Conservation (phyloP, 2,329 filamentous ascomycete genomes). For the Aspergillus brunneoviolaceus region DNA sequence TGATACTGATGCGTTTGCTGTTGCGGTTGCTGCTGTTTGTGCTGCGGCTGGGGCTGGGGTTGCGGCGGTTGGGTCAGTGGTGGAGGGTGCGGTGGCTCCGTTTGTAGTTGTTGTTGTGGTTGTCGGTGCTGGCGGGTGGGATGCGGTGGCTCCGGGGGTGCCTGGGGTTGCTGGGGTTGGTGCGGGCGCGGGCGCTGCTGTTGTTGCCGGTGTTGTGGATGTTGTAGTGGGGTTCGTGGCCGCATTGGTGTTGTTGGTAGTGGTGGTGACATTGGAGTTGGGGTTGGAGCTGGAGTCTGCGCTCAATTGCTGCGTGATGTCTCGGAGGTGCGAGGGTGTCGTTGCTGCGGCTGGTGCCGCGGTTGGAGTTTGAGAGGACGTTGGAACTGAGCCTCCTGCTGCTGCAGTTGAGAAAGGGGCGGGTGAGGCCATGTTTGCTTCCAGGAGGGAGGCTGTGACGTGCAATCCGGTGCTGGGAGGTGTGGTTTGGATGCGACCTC, state of each 20-base stretch:
- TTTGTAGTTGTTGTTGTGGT: slow-evolving; percentile 18
- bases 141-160: too few species aligned
- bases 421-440: background rate
- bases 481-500: background rate
- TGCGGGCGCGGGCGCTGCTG: slow-evolving; percentile 6
- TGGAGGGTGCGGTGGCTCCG: slow-evolving; percentile 16
- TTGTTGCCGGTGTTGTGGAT: slow-evolving; percentile 20
- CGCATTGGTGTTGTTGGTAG: slow-evolving; percentile 29
- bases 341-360: background rate
- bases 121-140: slow-evolving; percentile 14
- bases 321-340: background rate
- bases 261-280: background rate
- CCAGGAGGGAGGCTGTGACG: background rate
- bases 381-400: background rate
- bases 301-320: background rate
- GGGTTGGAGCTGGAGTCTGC: background rate
- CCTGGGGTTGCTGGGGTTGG: too few species aligned
- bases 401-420: background rate
- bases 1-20: slow-evolving; percentile 15
- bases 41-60: background rate
- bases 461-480: background rate
- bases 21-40: slow-evolving; percentile 14
- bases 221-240: slow-evolving; percentile 42
- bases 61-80: slow-evolving; percentile 10
- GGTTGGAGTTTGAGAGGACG: background rate